Base-by-base conservation (phyloP, 805 yeast genomes). In the Hermanozyma aechmeae region DNA sequence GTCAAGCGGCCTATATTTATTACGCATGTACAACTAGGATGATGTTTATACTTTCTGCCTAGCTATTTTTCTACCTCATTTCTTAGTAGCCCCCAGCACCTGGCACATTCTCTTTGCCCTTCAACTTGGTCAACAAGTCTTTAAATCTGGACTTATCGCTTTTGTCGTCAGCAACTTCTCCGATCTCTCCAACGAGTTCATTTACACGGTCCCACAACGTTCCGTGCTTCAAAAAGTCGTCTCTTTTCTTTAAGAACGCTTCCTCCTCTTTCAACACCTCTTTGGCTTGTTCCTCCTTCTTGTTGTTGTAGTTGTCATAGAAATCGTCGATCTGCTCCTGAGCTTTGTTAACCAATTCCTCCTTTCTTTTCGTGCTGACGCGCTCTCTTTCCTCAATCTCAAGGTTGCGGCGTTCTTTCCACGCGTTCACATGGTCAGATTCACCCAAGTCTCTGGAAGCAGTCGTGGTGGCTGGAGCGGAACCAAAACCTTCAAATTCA, bases 261-360 rank as follows among this genome's bases (percentile, higher is more conserved):
- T 72, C 76, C 43, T 84, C 83, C 42, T 80, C 92, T 29, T 64
- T 61, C 50, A 67, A 65, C 9, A 82, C 78, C 34, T 70, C 68
- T 35, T 72, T 76, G 32, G 77, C 60, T 29, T 76, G 72, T 40
- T 70, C 70, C 30, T 84, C 89, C 55, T 76, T 80, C 62, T 87
- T 87, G 49, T 68, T 65, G 60, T 84, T 86, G 66, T 89, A 89
- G 49, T 78, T 79, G 45, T 84, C 95, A 56, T 89, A 89, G 55
- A 89, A 89, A 39, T 82, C 95, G 52, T 89, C 96, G 47, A 86
- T 74, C 30, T 85, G 77, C 51, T 76, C 75, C 47, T 74, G 73
- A 7, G 97, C 97, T 38, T 79, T 78, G 29, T 73, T 70, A 32
- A 79, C 71, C 34, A 85, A 68, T 35, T 76, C 84, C 17, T 62